These are phyloP conservation scores for Chaetomium cochliodes DNA, from an alignment of 495 filamentous ascomycete genomes.

Conservation along the genomic window DNA sequence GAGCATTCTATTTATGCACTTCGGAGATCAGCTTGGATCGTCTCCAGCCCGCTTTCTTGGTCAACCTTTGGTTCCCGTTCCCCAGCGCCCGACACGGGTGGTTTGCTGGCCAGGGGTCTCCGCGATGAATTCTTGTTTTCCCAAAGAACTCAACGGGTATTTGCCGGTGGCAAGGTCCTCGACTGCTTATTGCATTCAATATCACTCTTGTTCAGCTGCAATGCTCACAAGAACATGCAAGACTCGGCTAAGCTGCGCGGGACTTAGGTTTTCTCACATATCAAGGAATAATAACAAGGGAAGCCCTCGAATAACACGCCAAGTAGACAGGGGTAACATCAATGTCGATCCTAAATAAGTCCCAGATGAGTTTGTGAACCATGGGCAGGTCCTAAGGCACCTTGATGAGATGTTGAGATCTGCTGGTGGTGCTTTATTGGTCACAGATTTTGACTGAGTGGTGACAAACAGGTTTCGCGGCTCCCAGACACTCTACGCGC, in stretches of 20 bases:
- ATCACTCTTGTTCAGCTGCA: background rate
- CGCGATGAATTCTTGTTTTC: background rate
- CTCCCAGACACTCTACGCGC: too few species aligned
- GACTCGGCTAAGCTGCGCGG: background rate
- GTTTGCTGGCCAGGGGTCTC: background rate
- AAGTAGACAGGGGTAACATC: too few species aligned
- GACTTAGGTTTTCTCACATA: background rate
- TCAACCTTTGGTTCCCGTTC: background rate
- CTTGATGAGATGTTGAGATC: background rate
- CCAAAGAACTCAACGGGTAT: background rate
- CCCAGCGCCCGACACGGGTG: background rate
- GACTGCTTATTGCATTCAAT: background rate
- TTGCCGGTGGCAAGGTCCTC: conserved; percentile 17
- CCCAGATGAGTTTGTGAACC: background rate
- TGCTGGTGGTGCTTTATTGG: background rate
- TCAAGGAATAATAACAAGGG: background rate
- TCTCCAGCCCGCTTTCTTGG: background rate
- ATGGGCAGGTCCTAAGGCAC: background rate
- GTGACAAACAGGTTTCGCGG: conserved; percentile 13
- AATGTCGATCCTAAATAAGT: background rate
- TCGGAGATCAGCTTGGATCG: background rate
- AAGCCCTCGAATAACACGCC: background rate
- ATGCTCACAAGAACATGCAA: conserved; percentile 11
- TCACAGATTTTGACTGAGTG: background rate
- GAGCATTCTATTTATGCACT: conserved; percentile 17